Conservation (phyloP, 768 basidiomycete genomes). For the Lanmaoa rubissima region DNA sequence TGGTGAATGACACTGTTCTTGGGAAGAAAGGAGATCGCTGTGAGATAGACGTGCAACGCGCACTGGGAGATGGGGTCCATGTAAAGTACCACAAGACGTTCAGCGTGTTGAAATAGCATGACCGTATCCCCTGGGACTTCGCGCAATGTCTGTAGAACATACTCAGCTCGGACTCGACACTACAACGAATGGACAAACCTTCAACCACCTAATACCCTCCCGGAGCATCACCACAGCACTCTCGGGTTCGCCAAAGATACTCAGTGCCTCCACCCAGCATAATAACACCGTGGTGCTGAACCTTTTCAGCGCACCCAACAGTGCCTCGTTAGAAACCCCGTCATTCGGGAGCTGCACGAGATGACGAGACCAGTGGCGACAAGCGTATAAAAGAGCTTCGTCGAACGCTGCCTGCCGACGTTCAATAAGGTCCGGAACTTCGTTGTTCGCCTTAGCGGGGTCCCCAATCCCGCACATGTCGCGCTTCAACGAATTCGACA, state of each 20-base stretch:
- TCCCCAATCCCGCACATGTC: slow-evolving; percentile 22
- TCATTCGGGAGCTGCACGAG: slow-evolving; percentile 13
- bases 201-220: slow-evolving; percentile 10
- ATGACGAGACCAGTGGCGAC: slow-evolving; percentile 21
- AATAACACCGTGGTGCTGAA: slow-evolving; percentile 13
- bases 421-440: slow-evolving; percentile 17
- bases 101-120: slow-evolving; percentile 14
- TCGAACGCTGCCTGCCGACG: slow-evolving; percentile 12
- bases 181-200: neutral
- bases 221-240: slow-evolving; percentile 16
- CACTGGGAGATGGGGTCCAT: slow-evolving; percentile 21
- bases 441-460: slow-evolving; percentile 13
- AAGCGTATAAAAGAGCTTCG: slow-evolving; percentile 17
- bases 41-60: slow-evolving; percentile 19
- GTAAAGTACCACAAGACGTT: slow-evolving; percentile 18
- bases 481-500: slow-evolving; percentile 18
- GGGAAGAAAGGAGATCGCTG: slow-evolving; percentile 6
- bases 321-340: slow-evolving; percentile 1
- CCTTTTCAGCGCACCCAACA: slow-evolving; percentile 2
- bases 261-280: slow-evolving; percentile 16
- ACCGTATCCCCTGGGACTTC: slow-evolving; percentile 8
- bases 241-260: slow-evolving; percentile 14
- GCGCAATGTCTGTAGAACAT: slow-evolving; percentile 2
- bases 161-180: neutral
- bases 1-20: neutral